phyloP scores from a whole-genome alignment of 139 green algal genomes.

The Deuterostichococcus epilithicus region DNA sequence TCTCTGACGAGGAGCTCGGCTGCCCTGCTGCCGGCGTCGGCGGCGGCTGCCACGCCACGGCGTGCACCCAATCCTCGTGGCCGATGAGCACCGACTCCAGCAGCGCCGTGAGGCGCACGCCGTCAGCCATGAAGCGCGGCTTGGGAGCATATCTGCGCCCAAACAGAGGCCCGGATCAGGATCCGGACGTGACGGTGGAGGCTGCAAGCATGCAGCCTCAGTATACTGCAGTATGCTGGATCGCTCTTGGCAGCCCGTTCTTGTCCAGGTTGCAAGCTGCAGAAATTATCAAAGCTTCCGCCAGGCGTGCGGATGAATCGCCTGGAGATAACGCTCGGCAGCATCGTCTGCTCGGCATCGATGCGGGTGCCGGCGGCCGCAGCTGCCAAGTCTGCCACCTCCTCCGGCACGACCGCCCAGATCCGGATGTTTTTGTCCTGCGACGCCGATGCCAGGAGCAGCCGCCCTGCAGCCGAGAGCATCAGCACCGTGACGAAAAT shows the following conservation, averaged over 20 bases:
- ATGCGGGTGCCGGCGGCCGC: not conserved
- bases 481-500: too few species aligned
- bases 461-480: constrained; percentile 8
- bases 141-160: constrained; percentile 13
- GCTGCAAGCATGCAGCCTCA: too few species aligned
- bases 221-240: too few species aligned
- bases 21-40: not conserved
- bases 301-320: too few species aligned
- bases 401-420: constrained; percentile 43
- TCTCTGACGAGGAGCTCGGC: constrained; percentile 2
- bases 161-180: too few species aligned
- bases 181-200: too few species aligned
- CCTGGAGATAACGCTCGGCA: constrained; percentile 1
- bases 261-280: too few species aligned
- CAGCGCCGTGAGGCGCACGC: constrained; percentile 29
- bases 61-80: constrained; percentile 96
- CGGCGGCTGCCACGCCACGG: constrained; percentile 65
- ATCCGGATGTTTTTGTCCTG: constrained; percentile 80
- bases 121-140: not conserved
- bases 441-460: constrained; percentile 85
- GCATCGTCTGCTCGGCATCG: not conserved
- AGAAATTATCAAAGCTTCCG: too few species aligned
- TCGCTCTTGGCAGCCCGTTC: too few species aligned
- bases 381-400: not conserved
- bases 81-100: constrained; percentile 83